Base-by-base conservation (phyloP, 495 filamentous ascomycete genomes). In the Hyaloscypha variabilis region DNA sequence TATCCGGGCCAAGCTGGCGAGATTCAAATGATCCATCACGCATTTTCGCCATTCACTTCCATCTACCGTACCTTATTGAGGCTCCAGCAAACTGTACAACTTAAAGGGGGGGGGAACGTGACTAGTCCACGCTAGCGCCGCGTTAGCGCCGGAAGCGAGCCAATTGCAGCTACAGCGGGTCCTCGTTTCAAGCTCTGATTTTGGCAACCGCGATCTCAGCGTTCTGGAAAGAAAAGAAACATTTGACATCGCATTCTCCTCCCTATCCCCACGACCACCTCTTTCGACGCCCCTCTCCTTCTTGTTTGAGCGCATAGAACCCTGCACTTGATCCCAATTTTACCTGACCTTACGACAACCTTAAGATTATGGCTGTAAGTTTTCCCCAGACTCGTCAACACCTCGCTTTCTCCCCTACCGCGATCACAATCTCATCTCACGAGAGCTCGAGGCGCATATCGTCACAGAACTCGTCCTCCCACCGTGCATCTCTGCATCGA, bases 351-450 rank as follows among this genome's bases (percentile, higher is more conserved):
- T 46, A 42, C 34, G 8, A 46, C 49, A 6, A 29, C 49, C 39
- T 56, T 1, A 26, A 58, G 58, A 60, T 29, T 56, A 70, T 70
- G 67, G 67, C 67, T 57, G 67, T 70, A 67, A 70, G 67, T 66
- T 62, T 14, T 31, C 39, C 62, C 36, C 26, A 31, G 14, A 51
- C 24, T n/a, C 23, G 29, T 57, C 60, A 52, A 50, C 17, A 59
- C 26, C 42, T 46, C 28, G 39, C 39, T 25, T 8, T 36, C 21
- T 24, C 21, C 19, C 34, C n/a, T 17, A 24, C 14, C 54, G 6
- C 17, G 13, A 19, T 52, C 34, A 51, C 60, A 34, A 58, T 57
- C 51, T n/a, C 54, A 54, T 57, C 51, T 34, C 36, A 25, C 13
- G 3, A 49, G 36, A 19, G 31, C 21, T 8, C 21, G 19, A 23